phyloP scores from a whole-genome alignment of 1,284 basidiomycete genomes.

The Crucibulum cyathiforme region DNA sequence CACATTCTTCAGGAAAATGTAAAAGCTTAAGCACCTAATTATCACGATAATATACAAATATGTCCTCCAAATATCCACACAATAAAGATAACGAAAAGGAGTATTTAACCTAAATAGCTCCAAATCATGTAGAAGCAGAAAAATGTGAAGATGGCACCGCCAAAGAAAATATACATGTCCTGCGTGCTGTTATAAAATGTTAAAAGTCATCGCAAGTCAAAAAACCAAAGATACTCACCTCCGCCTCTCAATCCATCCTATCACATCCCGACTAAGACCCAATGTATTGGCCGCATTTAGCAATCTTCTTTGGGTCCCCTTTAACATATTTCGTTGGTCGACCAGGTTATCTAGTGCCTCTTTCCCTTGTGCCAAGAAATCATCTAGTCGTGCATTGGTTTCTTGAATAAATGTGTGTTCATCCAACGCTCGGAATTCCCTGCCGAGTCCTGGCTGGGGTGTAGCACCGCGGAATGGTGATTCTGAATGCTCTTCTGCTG shows the following conservation, averaged over 20 bases:
- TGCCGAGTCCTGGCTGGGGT: conserved; percentile 58
- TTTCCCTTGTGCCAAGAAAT: conserved; percentile 88
- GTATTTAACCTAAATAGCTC: conserved; percentile 79
- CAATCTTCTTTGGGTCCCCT: conserved; percentile 86
- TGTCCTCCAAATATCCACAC: neutral
- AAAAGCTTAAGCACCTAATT: neutral
- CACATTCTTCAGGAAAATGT: neutral
- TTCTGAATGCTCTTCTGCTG: conserved; percentile 59
- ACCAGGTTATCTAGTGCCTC: conserved; percentile 89
- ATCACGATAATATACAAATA: neutral
- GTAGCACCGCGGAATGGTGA: conserved; percentile 75
- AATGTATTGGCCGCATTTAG: conserved; percentile 91
- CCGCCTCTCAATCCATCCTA: conserved; percentile 92
- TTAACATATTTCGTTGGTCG: conserved; percentile 90
- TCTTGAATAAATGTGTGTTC: conserved; percentile 89
- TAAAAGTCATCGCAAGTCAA: neutral
- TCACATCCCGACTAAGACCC: conserved; percentile 89
- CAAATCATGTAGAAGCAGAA: conserved; percentile 91
- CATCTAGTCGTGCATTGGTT: conserved; percentile 82
- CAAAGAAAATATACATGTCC: conserved; percentile 91
- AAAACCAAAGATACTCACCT: conserved; percentile 56
- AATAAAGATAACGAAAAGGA: conserved; percentile 6
- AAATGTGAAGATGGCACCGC: conserved; percentile 85
- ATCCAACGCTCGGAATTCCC: conserved; percentile 79
- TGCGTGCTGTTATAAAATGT: conserved; percentile 66